Percentiles rank a stretch among this genome's conserved stretches.
These are phyloP conservation scores for Sugiyamaella grinbergsii DNA, from an alignment of 1,139 yeast species.

Conservation along the genomic window DNA sequence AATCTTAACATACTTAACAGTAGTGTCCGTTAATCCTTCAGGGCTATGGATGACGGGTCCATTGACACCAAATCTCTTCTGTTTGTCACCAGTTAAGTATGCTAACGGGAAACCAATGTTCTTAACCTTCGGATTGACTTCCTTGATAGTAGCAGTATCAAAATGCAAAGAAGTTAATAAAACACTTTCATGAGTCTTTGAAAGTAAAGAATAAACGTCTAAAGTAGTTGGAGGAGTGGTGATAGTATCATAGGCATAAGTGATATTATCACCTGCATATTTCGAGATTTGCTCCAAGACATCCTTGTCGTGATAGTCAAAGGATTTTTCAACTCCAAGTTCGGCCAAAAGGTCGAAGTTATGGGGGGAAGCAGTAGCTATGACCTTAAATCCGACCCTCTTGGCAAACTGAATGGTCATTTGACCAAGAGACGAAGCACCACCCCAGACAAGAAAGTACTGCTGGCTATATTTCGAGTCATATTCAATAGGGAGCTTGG, in stretches of 20 bases:
- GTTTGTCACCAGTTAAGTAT: constrained; percentile 45
- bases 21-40: constrained; percentile 29
- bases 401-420: constrained; percentile 58
- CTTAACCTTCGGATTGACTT: constrained; percentile 31
- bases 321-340: constrained; percentile 61
- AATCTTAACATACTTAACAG: constrained; percentile 30
- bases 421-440: constrained; percentile 59
- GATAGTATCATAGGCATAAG: constrained; percentile 62
- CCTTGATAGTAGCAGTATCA: constrained; percentile 34
- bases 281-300: constrained; percentile 53
- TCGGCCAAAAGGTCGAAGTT: constrained; percentile 48
- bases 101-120: constrained; percentile 40
- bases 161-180: constrained; percentile 18
- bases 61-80: constrained; percentile 34
- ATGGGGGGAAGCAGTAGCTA: constrained; percentile 55
- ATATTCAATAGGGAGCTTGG: constrained; percentile 27
- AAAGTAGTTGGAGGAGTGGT: constrained; percentile 35
- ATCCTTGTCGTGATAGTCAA: constrained; percentile 61
- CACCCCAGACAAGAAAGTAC: constrained; percentile 60
- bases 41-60: constrained; percentile 31
- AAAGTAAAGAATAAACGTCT: constrained; percentile 16
- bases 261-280: constrained; percentile 47
- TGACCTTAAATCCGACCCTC: constrained; percentile 54
- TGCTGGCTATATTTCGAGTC: constrained; percentile 27
- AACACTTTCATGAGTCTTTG: constrained; percentile 19